Conservation (phyloP, 768 basidiomycete species). For the Lyophyllum atratum region DNA sequence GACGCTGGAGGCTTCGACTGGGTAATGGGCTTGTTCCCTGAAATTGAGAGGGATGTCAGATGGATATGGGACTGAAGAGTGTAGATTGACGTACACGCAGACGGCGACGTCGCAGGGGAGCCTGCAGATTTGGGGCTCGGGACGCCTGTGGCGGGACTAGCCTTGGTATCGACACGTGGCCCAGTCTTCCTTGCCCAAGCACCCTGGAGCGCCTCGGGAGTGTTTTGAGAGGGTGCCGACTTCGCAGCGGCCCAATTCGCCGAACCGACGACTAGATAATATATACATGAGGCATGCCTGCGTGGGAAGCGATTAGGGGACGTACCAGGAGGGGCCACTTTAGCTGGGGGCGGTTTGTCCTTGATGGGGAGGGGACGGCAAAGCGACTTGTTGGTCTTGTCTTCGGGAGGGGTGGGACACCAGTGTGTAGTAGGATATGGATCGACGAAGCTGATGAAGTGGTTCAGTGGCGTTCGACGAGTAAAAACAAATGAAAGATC, state of each 20-base stretch:
- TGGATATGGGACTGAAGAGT: neutral
- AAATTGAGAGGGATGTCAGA: neutral
- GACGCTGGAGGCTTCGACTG: neutral
- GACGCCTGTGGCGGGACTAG: neutral
- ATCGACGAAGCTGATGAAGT: slow-evolving; percentile 22
- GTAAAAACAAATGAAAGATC: neutral
- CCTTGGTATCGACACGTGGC: neutral
- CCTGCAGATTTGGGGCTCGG: neutral
- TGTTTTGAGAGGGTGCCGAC: slow-evolving; percentile 2
- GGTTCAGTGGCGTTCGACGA: slow-evolving; percentile 1
- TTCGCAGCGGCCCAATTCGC: slow-evolving; percentile 7
- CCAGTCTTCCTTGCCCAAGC: slow-evolving; percentile 18
- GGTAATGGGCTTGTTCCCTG: slow-evolving; percentile 26
- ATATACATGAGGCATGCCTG: neutral
- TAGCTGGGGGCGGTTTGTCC: slow-evolving; percentile 32
- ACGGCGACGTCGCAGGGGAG: neutral
- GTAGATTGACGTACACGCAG: slow-evolving; percentile 6
- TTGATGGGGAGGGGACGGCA: slow-evolving; percentile 45
- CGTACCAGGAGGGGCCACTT: slow-evolving; percentile 27
- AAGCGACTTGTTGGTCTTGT: slow-evolving; percentile 43
- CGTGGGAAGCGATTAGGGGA: neutral
- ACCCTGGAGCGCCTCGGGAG: slow-evolving; percentile 9
- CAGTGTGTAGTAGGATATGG: slow-evolving; percentile 45
- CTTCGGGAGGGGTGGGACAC: slow-evolving; percentile 43
- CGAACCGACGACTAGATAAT: slow-evolving; percentile 40